A percentile compares a stretch with the other conserved stretches of the same genome.
Evolutionary conservation across 164 flowering plant species (phyloP).

Genomic region (Vitis riparia): DNA sequence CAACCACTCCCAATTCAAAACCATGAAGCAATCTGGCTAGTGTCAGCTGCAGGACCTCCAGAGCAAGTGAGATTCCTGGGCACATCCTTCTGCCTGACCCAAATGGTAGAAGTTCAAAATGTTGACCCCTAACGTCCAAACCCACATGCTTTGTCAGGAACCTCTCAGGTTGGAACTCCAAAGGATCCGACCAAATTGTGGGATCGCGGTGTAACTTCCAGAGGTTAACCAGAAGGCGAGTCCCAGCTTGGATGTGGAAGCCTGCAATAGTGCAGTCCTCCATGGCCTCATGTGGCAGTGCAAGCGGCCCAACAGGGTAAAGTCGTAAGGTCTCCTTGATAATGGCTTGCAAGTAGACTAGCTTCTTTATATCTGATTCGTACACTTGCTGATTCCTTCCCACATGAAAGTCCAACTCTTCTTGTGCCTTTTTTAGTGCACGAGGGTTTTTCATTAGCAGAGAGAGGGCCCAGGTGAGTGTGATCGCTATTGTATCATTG

Average conservation of each 20-base stretch:
- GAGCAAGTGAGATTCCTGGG: slow-evolving; percentile 18
- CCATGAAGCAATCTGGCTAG: slow-evolving; percentile 31
- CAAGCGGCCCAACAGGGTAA: slow-evolving; percentile 20
- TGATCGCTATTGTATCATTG: slow-evolving; percentile 19
- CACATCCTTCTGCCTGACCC: neutral
- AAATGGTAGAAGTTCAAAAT: too few species aligned
- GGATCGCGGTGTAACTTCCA: slow-evolving; percentile 47
- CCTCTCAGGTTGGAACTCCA: slow-evolving; percentile 16
- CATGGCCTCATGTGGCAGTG: slow-evolving; percentile 19
- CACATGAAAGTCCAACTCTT: slow-evolving; percentile 25
- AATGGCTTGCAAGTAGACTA: slow-evolving; percentile 28
- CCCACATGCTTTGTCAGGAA: slow-evolving; percentile 13
- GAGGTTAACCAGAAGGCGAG: slow-evolving; percentile 22
- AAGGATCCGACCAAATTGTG: slow-evolving; percentile 28
- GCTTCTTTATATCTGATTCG: slow-evolving; percentile 28
- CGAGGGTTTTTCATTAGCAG: slow-evolving; percentile 20
- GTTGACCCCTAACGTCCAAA: slow-evolving; percentile 1
- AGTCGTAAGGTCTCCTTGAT: slow-evolving; percentile 21
- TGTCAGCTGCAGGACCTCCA: slow-evolving; percentile 20
- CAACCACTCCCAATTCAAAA: slow-evolving; percentile 15
- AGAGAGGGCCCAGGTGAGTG: slow-evolving; percentile 24
- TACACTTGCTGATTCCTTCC: slow-evolving; percentile 26
- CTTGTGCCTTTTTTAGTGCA: slow-evolving; percentile 21
- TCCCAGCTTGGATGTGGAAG: slow-evolving; percentile 25
- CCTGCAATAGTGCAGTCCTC: slow-evolving; percentile 29